These are phyloP conservation scores for Corynascus novoguineensis DNA, from an alignment of 495 filamentous ascomycete species.

Conservation along the genomic window DNA sequence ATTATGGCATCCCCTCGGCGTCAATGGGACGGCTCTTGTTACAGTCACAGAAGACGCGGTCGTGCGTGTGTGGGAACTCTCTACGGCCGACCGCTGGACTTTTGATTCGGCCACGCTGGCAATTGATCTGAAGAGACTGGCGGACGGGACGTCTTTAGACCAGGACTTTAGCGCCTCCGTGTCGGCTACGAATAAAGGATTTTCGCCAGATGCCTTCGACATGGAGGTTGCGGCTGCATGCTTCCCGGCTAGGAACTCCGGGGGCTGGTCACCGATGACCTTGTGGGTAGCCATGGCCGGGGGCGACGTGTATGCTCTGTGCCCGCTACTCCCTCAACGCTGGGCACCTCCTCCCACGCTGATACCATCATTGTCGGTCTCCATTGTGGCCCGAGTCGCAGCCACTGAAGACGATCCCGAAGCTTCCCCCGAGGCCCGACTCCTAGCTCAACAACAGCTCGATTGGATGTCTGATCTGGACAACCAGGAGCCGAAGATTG, in stretches of 20 bases:
- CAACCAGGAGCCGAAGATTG: constrained; percentile 59
- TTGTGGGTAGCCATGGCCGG: constrained; percentile 85
- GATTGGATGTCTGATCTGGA: constrained; percentile 81
- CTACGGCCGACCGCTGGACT: constrained; percentile 69
- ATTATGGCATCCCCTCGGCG: constrained; percentile 82
- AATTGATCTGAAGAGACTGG: constrained; percentile 75
- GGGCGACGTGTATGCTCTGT: constrained; percentile 86
- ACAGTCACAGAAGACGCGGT: constrained; percentile 81
- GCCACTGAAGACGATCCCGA: constrained; percentile 53
- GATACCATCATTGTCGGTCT: constrained; percentile 69
- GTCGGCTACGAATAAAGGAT: constrained; percentile 67
- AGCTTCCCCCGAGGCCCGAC: constrained; percentile 50
- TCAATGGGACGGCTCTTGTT: constrained; percentile 64
- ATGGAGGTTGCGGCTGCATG: constrained; percentile 84
- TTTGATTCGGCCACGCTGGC: constrained; percentile 77
- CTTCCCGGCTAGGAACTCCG: constrained; percentile 70
- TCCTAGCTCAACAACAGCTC: constrained; percentile 63
- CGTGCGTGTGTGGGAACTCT: constrained; percentile 82
- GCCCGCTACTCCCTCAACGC: constrained; percentile 73
- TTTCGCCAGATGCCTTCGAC: constrained; percentile 76
- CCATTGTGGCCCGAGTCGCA: constrained; percentile 61
- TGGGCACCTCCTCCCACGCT: constrained; percentile 74
- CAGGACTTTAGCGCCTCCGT: constrained; percentile 68
- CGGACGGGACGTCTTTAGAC: constrained; percentile 67
- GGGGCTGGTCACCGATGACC: constrained; percentile 86